Evolutionary conservation across 495 filamentous ascomycete genomes (phyloP).

Genomic region (Platismatia glauca): DNA sequence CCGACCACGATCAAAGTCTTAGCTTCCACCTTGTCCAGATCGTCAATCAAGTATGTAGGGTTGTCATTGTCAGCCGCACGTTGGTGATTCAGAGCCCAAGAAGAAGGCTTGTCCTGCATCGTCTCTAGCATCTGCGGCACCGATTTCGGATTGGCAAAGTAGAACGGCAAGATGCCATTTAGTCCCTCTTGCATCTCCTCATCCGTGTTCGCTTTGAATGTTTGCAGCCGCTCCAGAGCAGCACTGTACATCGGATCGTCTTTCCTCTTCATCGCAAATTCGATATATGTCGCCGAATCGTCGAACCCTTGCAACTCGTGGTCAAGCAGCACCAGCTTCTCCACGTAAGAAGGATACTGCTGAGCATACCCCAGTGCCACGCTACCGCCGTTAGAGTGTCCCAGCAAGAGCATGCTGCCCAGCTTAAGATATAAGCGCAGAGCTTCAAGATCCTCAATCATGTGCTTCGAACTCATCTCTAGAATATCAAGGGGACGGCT

Average conservation of each 20-base stretch:
- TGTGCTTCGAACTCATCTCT: not conserved
- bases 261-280: not conserved
- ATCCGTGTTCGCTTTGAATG: not conserved
- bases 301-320: not conserved
- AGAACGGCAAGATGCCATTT: not conserved
- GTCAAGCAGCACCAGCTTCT: not conserved
- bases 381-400: not conserved
- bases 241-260: not conserved
- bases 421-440: not conserved
- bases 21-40: not conserved
- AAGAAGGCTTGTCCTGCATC: not conserved
- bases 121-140: not conserved
- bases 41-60: not conserved
- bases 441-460: not conserved
- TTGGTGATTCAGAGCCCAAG: not conserved
- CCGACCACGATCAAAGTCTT: slow-evolving; percentile 2
- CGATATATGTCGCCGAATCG: not conserved
- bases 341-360: not conserved
- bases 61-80: not conserved
- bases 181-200: not conserved
- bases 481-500: not conserved
- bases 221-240: not conserved
- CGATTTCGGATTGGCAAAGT: not conserved
- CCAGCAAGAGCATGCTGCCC: not conserved
- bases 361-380: not conserved